Conservation (phyloP, 768 basidiomycete species). For the Terana coerulea region DNA sequence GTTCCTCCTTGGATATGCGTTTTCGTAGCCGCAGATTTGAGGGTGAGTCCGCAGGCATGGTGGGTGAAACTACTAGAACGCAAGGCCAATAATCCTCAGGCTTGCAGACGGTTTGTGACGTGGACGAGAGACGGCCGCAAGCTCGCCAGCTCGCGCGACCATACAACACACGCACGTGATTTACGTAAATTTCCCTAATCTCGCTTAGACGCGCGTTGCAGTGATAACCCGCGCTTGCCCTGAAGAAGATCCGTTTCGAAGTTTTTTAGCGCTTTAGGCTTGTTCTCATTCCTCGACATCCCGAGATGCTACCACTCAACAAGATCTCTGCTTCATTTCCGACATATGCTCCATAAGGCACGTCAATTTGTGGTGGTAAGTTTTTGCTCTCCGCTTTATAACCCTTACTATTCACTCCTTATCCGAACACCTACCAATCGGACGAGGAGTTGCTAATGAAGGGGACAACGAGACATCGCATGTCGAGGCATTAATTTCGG, state of each 20-base stretch:
- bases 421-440: conserved; percentile 38
- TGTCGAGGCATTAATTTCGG: conserved; percentile 54
- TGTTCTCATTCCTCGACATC: too few relatives aligned
- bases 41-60: conserved; percentile 12
- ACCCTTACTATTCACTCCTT: conserved; percentile 45
- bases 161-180: not conserved
- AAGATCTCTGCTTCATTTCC: too few relatives aligned
- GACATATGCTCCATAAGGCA: too few relatives aligned
- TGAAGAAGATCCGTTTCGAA: conserved; percentile 1
- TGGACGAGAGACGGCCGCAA: conserved; percentile 1
- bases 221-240: too few relatives aligned
- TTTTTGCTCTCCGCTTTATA: not conserved
- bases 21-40: conserved; percentile 19
- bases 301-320: too few relatives aligned
- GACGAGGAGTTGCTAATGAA: conserved; percentile 48
- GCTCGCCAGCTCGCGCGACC: conserved; percentile 7
- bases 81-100: too few relatives aligned
- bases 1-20: conserved; percentile 8
- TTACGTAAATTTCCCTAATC: too few relatives aligned
- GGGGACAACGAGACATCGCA: conserved; percentile 39
- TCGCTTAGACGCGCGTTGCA: too few relatives aligned
- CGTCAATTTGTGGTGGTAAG: too few relatives aligned
- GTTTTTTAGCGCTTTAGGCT: conserved; percentile 1
- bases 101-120: conserved; percentile 5
- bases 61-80: too few relatives aligned